A percentile compares a stretch with the other conserved stretches of the same genome.
Evolutionary conservation across 2,329 filamentous ascomycete genomes (phyloP).

Genomic region (Penicillium sp.): DNA sequence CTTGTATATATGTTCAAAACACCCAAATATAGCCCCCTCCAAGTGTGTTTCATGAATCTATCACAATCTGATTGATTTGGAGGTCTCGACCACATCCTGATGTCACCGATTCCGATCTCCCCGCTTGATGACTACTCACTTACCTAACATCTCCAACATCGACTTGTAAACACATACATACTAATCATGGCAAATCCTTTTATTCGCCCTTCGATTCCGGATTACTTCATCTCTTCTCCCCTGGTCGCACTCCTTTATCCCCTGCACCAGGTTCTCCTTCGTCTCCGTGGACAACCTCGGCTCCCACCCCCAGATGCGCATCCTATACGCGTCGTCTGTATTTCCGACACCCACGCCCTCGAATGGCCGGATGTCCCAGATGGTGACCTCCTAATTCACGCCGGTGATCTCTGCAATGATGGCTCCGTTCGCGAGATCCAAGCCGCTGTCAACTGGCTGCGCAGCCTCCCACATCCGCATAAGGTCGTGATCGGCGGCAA

Average conservation of each 20-base stretch:
- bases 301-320: slow-evolving; percentile 54
- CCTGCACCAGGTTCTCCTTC: slow-evolving; percentile 65
- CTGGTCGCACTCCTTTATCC: slow-evolving; percentile 63
- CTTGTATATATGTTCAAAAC: no score
- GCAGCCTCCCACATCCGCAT: slow-evolving; percentile 69
- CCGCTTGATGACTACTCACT: slow-evolving; percentile 4
- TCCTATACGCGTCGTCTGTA: slow-evolving; percentile 75
- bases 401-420: slow-evolving; percentile 77
- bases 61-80: neutral
- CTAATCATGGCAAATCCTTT: slow-evolving; percentile 45
- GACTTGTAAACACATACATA: neutral
- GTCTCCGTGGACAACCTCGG: slow-evolving; percentile 67
- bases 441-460: slow-evolving; percentile 80
- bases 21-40: neutral
- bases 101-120: slow-evolving; percentile 13
- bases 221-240: slow-evolving; percentile 68
- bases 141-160: neutral
- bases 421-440: slow-evolving; percentile 76
- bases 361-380: slow-evolving; percentile 52
- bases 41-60: neutral
- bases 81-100: slow-evolving; percentile 9
- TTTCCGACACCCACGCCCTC: slow-evolving; percentile 86
- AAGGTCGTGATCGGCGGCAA: slow-evolving; percentile 86
- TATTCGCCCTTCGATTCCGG: slow-evolving; percentile 54
- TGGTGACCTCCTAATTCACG: slow-evolving; percentile 86